Evolutionary conservation across 805 yeast species (phyloP).

Genomic region (Lachancea lanzarotensis): DNA sequence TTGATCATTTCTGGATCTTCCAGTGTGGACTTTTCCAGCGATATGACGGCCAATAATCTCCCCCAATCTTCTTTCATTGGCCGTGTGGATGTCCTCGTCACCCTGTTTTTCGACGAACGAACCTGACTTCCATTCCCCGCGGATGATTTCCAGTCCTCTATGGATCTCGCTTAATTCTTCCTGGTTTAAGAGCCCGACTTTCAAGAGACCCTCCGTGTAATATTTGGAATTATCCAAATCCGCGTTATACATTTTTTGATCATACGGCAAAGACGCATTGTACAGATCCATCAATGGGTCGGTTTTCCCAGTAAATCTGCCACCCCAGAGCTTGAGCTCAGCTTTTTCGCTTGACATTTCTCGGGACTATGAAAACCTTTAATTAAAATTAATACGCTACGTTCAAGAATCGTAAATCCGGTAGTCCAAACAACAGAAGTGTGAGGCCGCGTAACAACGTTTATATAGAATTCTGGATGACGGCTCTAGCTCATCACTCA

Average conservation of each 20-base stretch:
- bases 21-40: conserved; percentile 99
- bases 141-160: conserved; percentile 65
- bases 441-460: no score
- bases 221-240: conserved; percentile 93
- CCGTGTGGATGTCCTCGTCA: conserved; percentile 98
- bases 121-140: conserved; percentile 84
- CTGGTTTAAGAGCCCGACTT: conserved; percentile 64
- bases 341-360: conserved; percentile 5
- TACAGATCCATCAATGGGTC: conserved; percentile 97
- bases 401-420: no score
- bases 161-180: conserved; percentile 79
- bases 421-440: no score
- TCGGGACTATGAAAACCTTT: no score
- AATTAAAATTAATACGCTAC: no score
- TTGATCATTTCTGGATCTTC: conserved; percentile 97
- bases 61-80: conserved; percentile 95
- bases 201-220: conserved; percentile 79
- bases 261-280: conserved; percentile 95
- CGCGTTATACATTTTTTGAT: conserved; percentile 87
- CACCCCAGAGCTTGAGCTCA: conserved; percentile 90
- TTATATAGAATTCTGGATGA: no score
- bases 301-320: conserved; percentile 93
- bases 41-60: conserved; percentile 90
- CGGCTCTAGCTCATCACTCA: no score
- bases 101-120: conserved; percentile 29